phyloP scores from a whole-genome alignment of 108 stramenopile species.

The Discostella pseudostelligera region DNA sequence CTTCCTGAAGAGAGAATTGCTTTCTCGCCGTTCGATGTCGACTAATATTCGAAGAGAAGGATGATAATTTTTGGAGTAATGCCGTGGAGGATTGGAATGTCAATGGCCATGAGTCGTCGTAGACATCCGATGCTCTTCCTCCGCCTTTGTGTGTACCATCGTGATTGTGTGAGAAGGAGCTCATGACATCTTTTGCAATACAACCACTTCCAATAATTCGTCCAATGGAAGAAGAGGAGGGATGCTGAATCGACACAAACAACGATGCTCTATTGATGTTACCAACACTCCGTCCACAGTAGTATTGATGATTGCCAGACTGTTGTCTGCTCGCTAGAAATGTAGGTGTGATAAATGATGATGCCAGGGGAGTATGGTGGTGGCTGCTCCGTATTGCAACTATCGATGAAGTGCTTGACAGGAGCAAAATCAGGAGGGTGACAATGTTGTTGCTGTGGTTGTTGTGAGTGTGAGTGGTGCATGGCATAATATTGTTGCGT shows the following conservation, averaged over 20 bases:
- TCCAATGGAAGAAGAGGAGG: not conserved
- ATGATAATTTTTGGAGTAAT: slow-evolving; percentile 16
- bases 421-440: not conserved
- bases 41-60: slow-evolving; percentile 43
- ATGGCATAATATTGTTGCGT: not conserved
- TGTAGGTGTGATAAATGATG: slow-evolving; percentile 7
- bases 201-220: not conserved
- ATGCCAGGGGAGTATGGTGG: too few relatives aligned
- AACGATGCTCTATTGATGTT: slow-evolving; percentile 5
- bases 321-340: not conserved
- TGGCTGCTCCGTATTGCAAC: too few relatives aligned
- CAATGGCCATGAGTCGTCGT: slow-evolving; percentile 2
- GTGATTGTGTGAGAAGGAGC: slow-evolving; percentile 9
- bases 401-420: slow-evolving; percentile 1
- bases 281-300: not conserved
- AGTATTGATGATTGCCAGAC: slow-evolving; percentile 2
- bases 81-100: slow-evolving; percentile 17
- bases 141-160: not conserved
- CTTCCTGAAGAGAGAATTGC: slow-evolving; percentile 1
- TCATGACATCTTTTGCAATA: slow-evolving; percentile 6
- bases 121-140: not conserved
- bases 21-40: slow-evolving; percentile 24
- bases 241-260: slow-evolving; percentile 9
- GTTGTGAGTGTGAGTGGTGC: not conserved
- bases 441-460: not conserved